Evolutionary conservation across 2,329 filamentous ascomycete genomes (phyloP), one percentile per base, ranked within the genome.

Genomic region (Diaporthe australafricana): DNA sequence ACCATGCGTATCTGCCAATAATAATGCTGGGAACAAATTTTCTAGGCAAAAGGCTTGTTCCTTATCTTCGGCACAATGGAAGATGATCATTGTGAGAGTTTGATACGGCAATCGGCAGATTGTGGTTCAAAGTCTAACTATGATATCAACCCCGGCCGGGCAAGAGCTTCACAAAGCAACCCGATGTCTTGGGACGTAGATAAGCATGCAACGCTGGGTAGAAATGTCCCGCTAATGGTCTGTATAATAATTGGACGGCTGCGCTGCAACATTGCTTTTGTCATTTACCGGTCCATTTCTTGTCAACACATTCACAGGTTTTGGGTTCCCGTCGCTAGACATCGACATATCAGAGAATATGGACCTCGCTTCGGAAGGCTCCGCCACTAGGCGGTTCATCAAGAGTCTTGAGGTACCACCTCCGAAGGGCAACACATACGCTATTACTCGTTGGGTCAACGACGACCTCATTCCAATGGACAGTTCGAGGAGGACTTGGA

Each of bases 401-500:
- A 45, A n/a, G 48, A 27, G 56, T 20, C 48, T 70, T 6, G 68
- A 70, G 68, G 68, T 70, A 11, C 22, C 57, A 20, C 45, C 47
- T 32, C 68, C 68, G 2, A 47, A 53, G 20, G 48, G 56, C 56
- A 55, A 40, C 38, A 65, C 56, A 27, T 70, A 70, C 22, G 57
- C 68, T 30, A 65, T 70, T 35, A 70, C 68, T 2, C 38, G 55
- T 22, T 65, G 56, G 68, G 68, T 55, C 56, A 70, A 70, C 14
- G 40, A 56, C 35, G 68, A 70, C 68, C 68, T 70, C 11, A 65
- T 70, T 6, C 68, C 68, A 2, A 70, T 70, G 68, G 68, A 70
- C 32, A 70, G 56, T 32, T 52, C 68, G 22, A 55, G 68, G 38
- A 53, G 68, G 35, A 65, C 47, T 11, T 70, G 68, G 68, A 62